A percentile compares a stretch with the other conserved stretches of the same genome.
Evolutionary conservation across 78 protist genomes (phyloP).

Genomic region (Dictyostelium brefeldianum): DNA sequence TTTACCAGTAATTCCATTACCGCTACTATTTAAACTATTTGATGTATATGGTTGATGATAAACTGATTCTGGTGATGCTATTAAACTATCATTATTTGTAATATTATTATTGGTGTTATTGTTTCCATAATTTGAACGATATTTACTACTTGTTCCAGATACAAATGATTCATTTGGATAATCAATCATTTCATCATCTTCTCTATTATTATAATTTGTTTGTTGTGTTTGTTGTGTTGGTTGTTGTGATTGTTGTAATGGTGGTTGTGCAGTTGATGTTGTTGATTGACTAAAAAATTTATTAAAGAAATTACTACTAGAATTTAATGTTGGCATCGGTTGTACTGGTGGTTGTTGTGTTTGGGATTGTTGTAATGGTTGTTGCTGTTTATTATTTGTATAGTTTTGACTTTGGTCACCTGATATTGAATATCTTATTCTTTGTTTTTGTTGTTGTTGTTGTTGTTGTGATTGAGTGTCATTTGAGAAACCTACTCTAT

Average conservation of each 20-base stretch:
- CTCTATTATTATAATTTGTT: neutral
- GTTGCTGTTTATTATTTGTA: neutral
- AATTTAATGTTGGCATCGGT: slow-evolving; percentile 5
- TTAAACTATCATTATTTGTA: neutral
- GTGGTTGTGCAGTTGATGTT: neutral
- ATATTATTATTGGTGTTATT: neutral
- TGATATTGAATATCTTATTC: neutral
- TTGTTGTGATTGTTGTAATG: neutral
- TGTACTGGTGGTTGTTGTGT: neutral
- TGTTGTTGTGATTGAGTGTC: no score
- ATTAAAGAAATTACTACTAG: slow-evolving; percentile 16
- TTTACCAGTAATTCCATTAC: neutral
- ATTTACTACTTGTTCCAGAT: slow-evolving; percentile 13
- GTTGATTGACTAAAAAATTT: neutral
- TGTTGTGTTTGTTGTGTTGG: neutral
- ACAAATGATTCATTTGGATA: slow-evolving; percentile 42
- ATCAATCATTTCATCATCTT: slow-evolving; percentile 25
- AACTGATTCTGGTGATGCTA: slow-evolving; percentile 21
- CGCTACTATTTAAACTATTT: neutral
- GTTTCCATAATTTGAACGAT: neutral
- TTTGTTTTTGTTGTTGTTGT: neutral
- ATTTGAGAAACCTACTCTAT: neutral
- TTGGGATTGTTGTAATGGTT: neutral
- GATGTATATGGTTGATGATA: slow-evolving; percentile 1
- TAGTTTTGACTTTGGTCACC: neutral